Conservation (phyloP, 2,329 filamentous ascomycete species). For the Penicillium sp. region DNA sequence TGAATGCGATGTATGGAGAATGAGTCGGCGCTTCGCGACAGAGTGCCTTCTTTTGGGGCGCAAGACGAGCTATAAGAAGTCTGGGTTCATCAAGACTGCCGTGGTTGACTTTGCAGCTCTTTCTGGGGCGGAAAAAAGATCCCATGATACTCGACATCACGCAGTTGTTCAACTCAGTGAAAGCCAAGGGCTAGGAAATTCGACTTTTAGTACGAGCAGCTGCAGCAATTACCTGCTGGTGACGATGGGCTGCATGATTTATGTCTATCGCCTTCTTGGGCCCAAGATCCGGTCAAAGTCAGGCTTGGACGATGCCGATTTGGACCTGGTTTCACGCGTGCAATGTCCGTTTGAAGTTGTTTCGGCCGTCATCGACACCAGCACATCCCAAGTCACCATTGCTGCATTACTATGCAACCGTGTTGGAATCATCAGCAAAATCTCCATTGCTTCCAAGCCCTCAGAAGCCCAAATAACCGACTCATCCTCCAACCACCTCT, state of each 20-base stretch:
- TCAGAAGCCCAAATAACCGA: slow-evolving; percentile 24
- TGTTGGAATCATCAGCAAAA: slow-evolving; percentile 62
- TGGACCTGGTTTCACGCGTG: slow-evolving; percentile 55
- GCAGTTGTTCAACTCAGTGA: slow-evolving; percentile 13
- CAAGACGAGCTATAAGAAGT: slow-evolving; percentile 30
- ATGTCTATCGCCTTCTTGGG: slow-evolving; percentile 54
- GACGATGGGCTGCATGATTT: slow-evolving; percentile 56
- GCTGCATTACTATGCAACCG: slow-evolving; percentile 63
- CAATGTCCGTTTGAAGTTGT: slow-evolving; percentile 60
- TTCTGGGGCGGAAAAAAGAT: slow-evolving; percentile 15
- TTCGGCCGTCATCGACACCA: slow-evolving; percentile 65
- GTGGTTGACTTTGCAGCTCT: slow-evolving; percentile 31
- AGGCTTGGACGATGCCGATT: slow-evolving; percentile 29
- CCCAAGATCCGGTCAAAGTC: slow-evolving; percentile 20
- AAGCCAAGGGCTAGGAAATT: slow-evolving; percentile 13
- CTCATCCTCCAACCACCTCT: slow-evolving; percentile 43
- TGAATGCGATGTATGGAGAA: slow-evolving; percentile 36
- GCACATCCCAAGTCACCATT: slow-evolving; percentile 56
- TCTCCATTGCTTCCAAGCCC: slow-evolving; percentile 27
- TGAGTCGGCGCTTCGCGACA: slow-evolving; percentile 52
- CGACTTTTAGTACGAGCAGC: slow-evolving; percentile 56
- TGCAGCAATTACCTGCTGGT: slow-evolving; percentile 63
- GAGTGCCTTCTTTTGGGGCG: slow-evolving; percentile 51
- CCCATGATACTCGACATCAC: slow-evolving; percentile 16
- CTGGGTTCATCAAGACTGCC: slow-evolving; percentile 43